Base-by-base conservation (phyloP, 768 basidiomycete species). In the Mycena kentingensis region DNA sequence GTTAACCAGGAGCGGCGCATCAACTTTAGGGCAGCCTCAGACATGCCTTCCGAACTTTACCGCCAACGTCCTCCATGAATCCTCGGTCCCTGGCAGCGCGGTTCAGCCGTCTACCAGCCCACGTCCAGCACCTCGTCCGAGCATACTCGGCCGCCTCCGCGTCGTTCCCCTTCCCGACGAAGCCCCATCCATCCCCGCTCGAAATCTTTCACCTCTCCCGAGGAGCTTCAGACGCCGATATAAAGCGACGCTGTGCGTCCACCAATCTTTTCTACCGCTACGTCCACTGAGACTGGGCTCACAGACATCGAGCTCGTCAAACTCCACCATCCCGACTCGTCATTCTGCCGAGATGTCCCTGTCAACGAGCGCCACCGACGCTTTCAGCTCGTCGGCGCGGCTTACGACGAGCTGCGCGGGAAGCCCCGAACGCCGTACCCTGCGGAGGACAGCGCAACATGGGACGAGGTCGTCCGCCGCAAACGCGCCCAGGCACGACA, bases 221-320 rank as follows among this genome's bases (percentile, higher is more conserved):
- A 6, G 67, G 67, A n/a, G 77, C 78, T 26, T 74, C 73, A 16
- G 74, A 77, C 52, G 60, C 63, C 27, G 72, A 79, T 12, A 74
- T 81, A 52, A 81, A 81, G 63, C 38, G 67, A 16, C 68, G 79
- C 61, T 80, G 79, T 81, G 55, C 60, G 19, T n/a, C 38, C 39
- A 15, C 34, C 24, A 24, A 11, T n/a, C n/a, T n/a, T n/a, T n/a
- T n/a, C n/a, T n/a, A 2, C 5, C 22, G 8, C 26, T 25, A 13
- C 28, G 2, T 32, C 21, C 44, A 26, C 49, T 8, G 19, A 45
- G n/a, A n/a, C n/a, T n/a, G n/a, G n/a, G n/a, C n/a, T n/a, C 18
- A 10, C 12, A 80, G 81, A 83, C 60, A 80, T 77, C 57, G 82
- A 83, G 31, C 77, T 83, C 25, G 81, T 77, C 37, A 77, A 74